These are phyloP conservation scores for Circinella minor DNA, from an alignment of 371 early-diverging fungal genomes.

Conservation along the genomic window DNA sequence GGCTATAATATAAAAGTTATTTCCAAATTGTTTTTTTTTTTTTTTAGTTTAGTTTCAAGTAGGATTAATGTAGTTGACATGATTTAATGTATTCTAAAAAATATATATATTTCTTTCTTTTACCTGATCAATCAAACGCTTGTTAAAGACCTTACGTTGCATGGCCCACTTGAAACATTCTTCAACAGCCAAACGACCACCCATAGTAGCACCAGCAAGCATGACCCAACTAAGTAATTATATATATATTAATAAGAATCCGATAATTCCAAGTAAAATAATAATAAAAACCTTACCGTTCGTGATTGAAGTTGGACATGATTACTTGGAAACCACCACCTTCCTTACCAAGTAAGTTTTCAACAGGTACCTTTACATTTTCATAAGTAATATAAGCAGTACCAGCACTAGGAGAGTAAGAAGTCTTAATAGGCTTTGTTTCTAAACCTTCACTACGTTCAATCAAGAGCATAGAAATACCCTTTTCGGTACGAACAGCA, in stretches of 20 bases:
- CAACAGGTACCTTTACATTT: constrained; percentile 75
- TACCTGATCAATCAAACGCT: constrained; percentile 67
- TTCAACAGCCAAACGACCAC: constrained; percentile 18
- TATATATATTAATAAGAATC: neutral
- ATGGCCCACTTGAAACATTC: constrained; percentile 81
- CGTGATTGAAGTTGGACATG: constrained; percentile 79
- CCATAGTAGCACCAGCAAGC: constrained; percentile 27
- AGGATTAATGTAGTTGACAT: too few species aligned
- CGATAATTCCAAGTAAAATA: neutral
- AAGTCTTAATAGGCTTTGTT: constrained; percentile 67
- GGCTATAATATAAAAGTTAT: constrained; percentile 25
- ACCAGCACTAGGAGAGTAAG: constrained; percentile 64
- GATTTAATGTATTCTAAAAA: too few species aligned
- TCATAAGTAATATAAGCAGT: constrained; percentile 54
- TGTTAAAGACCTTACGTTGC: constrained; percentile 87
- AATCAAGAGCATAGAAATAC: constrained; percentile 68
- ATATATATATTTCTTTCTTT: too few species aligned
- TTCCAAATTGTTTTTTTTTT: too few species aligned
- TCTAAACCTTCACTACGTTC: constrained; percentile 61
- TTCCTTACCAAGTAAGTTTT: constrained; percentile 86
- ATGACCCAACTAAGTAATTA: constrained; percentile 23
- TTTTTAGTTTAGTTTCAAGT: too few species aligned
- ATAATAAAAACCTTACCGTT: constrained; percentile 38
- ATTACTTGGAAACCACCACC: constrained; percentile 86
- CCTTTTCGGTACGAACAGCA: constrained; percentile 66